These are phyloP conservation scores for Amoebophrya sp. DNA, from an alignment of 169 alveolate genomes.

Conservation along the genomic window DNA sequence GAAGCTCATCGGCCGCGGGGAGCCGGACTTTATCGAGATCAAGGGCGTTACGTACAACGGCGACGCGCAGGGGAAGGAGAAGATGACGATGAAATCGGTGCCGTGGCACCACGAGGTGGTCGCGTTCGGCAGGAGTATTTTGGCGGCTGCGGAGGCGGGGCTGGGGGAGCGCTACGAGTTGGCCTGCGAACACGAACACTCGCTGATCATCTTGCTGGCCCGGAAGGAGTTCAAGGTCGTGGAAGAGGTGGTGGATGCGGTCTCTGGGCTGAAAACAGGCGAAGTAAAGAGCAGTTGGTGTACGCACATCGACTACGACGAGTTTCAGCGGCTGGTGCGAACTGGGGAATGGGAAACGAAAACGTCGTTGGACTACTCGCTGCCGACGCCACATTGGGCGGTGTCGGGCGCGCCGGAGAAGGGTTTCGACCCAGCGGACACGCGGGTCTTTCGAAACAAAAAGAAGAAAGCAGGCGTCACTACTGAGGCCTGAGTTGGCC, in stretches of 20 bases:
- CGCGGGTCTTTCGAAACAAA: constrained; percentile 25
- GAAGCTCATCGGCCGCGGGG: constrained; percentile 47
- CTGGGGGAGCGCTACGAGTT: constrained; percentile 38
- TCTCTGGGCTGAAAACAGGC: constrained; percentile 20
- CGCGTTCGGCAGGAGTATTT: constrained; percentile 12
- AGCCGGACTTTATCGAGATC: constrained; percentile 64
- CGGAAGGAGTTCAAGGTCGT: constrained; percentile 23
- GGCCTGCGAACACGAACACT: constrained; percentile 66
- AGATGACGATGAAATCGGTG: constrained; percentile 50
- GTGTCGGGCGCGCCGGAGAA: constrained; percentile 50
- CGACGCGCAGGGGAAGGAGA: constrained; percentile 42
- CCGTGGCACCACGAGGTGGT: constrained; percentile 17
- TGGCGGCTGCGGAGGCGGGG: background rate
- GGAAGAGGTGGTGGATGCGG: background rate
- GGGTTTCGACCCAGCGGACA: constrained; percentile 65
- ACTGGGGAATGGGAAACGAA: background rate
- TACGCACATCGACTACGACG: constrained; percentile 63
- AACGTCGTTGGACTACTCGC: constrained; percentile 58
- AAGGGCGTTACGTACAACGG: constrained; percentile 73
- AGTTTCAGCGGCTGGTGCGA: constrained; percentile 44
- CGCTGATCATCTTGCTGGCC: constrained; percentile 61
- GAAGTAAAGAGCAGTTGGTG: constrained; percentile 54
- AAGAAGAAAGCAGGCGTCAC: background rate
- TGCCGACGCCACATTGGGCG: constrained; percentile 68
- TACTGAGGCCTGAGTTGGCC: no score